Conservation (phyloP, 257 asterid genomes). For the Rehmannia glutinosa region DNA sequence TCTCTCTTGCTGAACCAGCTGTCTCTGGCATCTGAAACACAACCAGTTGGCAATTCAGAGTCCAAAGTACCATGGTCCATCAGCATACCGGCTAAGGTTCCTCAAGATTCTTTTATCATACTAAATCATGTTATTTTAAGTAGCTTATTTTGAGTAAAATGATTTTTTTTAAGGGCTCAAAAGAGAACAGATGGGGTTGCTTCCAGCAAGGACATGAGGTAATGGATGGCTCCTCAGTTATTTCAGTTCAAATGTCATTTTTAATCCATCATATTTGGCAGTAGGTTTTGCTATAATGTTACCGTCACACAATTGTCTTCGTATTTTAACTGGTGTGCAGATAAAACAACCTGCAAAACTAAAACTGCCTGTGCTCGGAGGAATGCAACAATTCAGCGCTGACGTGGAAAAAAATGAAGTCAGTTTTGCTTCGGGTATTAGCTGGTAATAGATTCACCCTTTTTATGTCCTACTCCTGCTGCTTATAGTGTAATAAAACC, state of each 20-base stretch:
- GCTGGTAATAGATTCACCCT: conserved; percentile 24
- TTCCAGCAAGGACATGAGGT: conserved; percentile 67
- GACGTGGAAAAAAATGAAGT: conserved; percentile 18
- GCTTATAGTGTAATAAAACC: not conserved
- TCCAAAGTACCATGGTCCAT: conserved; percentile 35
- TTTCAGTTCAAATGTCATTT: not conserved
- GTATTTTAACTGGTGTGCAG: conserved; percentile 12
- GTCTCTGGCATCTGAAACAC: conserved; percentile 63
- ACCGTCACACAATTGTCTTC: not conserved
- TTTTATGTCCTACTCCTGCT: not conserved
- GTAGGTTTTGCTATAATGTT: not conserved
- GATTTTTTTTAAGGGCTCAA: conserved; percentile 72
- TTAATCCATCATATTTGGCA: not conserved
- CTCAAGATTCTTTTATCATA: conserved; percentile 2
- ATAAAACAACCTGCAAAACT: conserved; percentile 29
- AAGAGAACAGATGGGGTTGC: conserved; percentile 78
- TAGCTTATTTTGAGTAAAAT: conserved; percentile 32
- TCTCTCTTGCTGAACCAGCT: conserved; percentile 46
- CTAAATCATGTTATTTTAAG: not conserved
- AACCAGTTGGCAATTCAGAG: conserved; percentile 29
- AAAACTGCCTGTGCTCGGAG: conserved; percentile 25
- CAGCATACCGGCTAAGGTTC: conserved; percentile 50
- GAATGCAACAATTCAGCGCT: conserved; percentile 20
- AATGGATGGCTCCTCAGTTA: not conserved
- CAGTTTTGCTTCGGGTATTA: conserved; percentile 9